Conservation (phyloP, 352 stramenopile genomes). For the Phytophthora cactorum region DNA sequence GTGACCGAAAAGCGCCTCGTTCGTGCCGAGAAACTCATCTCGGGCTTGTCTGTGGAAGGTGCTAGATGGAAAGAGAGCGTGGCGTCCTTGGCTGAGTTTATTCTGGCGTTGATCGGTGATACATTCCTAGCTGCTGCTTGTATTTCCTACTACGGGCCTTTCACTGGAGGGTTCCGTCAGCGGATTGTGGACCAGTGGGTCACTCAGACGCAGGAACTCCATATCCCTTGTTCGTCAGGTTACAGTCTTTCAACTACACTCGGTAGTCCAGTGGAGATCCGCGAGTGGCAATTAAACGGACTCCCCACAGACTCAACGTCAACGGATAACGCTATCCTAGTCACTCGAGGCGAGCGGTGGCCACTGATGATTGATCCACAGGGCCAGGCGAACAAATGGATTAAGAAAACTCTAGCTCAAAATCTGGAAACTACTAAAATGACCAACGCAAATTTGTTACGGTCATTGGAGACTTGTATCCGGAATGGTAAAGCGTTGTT, state of each 20-base stretch:
- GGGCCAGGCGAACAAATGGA: conserved; percentile 94
- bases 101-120: conserved; percentile 89
- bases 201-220: conserved; percentile 55
- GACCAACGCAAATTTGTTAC: conserved; percentile 91
- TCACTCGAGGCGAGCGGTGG: conserved; percentile 91
- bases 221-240: conserved; percentile 74
- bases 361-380: conserved; percentile 96
- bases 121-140: conserved; percentile 93
- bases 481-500: conserved; percentile 90
- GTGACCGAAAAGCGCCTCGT: conserved; percentile 91
- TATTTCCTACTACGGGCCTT: conserved; percentile 95
- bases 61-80: conserved; percentile 94
- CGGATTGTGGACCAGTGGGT: conserved; percentile 84
- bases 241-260: conserved; percentile 84
- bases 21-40: conserved; percentile 93
- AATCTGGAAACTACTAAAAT: conserved; percentile 90
- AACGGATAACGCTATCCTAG: conserved; percentile 93
- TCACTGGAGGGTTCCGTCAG: conserved; percentile 89
- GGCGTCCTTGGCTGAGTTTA: conserved; percentile 73
- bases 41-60: conserved; percentile 89
- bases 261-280: conserved; percentile 91
- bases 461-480: conserved; percentile 93
- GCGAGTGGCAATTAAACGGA: conserved; percentile 93
- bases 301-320: conserved; percentile 93
- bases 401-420: conserved; percentile 88